Evolutionary conservation across 176 grass and related monocot species (phyloP).

Genomic region (Thalia dealbata): DNA sequence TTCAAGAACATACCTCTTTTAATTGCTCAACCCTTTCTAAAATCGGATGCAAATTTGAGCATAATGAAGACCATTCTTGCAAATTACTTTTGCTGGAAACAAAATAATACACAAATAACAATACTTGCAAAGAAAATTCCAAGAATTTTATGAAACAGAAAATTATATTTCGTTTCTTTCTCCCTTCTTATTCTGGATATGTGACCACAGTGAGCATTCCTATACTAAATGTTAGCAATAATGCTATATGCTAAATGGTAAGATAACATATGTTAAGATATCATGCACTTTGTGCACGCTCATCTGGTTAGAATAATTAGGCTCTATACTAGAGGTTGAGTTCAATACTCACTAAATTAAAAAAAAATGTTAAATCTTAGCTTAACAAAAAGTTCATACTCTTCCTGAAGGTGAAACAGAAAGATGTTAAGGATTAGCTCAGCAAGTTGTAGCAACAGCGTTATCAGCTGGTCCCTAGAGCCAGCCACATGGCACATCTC

Average conservation of each 20-base stretch:
- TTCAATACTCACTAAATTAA: too few relatives aligned
- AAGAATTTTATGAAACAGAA: background rate
- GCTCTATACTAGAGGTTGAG: too few relatives aligned
- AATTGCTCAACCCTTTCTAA: constrained; percentile 81
- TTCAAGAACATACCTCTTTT: constrained; percentile 46
- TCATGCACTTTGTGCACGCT: too few relatives aligned
- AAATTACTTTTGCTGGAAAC: constrained; percentile 36
- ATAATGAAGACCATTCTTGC: constrained; percentile 49
- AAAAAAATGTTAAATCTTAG: background rate
- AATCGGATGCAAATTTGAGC: constrained; percentile 50
- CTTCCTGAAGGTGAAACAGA: constrained; percentile 68
- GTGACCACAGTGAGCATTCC: too few relatives aligned
- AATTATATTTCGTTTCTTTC: background rate
- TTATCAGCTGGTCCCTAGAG: constrained; percentile 68
- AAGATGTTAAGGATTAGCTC: constrained; percentile 63
- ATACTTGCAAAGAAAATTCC: constrained; percentile 1
- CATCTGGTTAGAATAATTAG: too few relatives aligned
- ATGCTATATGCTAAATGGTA: too few relatives aligned
- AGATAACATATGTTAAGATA: too few relatives aligned
- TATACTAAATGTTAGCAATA: too few relatives aligned
- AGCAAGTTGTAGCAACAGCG: constrained; percentile 63
- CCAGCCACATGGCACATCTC: constrained; percentile 83
- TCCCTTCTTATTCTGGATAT: background rate
- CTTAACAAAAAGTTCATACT: constrained; percentile 37
- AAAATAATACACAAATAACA: constrained; percentile 13